phyloP scores from a whole-genome alignment of 352 stramenopile genomes.

The Globisporangium abappressorium region DNA sequence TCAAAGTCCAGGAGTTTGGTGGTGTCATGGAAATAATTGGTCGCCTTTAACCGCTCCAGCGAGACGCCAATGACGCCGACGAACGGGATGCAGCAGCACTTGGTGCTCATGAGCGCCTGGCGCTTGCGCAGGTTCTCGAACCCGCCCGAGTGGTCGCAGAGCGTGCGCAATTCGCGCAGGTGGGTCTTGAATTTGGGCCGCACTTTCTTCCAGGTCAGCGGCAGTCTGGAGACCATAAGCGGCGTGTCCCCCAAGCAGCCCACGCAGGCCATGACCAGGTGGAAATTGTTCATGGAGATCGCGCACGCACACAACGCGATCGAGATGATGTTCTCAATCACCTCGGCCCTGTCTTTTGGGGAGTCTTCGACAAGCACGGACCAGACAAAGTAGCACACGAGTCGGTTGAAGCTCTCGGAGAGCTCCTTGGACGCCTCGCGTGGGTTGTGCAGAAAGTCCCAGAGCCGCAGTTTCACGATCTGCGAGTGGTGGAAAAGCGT shows the following conservation, averaged over 20 bases:
- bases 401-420: constrained; percentile 59
- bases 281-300: constrained; percentile 62
- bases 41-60: constrained; percentile 54
- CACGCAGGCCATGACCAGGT: constrained; percentile 78
- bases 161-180: constrained; percentile 47
- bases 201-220: constrained; percentile 71
- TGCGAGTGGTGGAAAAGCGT: constrained; percentile 64
- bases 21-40: constrained; percentile 39
- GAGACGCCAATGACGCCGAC: constrained; percentile 68
- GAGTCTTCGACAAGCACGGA: constrained; percentile 69
- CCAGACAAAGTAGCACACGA: constrained; percentile 74
- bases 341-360: constrained; percentile 60
- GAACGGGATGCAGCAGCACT: constrained; percentile 56
- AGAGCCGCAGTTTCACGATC: constrained; percentile 40
- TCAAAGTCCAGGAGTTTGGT: constrained; percentile 43
- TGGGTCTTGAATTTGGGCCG: constrained; percentile 64
- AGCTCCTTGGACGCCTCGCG: constrained; percentile 46
- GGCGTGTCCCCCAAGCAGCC: constrained; percentile 67
- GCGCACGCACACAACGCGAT: constrained; percentile 47
- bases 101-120: constrained; percentile 41
- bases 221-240: constrained; percentile 65
- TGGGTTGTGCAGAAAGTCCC: constrained; percentile 55
- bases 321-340: constrained; percentile 69
- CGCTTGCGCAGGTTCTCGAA: constrained; percentile 70
- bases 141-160: constrained; percentile 68